Percentiles rank a stretch among this genome's conserved stretches.
Conservation (phyloP, 2,329 filamentous ascomycete genomes). For the Plenodomus tracheiphilus region DNA sequence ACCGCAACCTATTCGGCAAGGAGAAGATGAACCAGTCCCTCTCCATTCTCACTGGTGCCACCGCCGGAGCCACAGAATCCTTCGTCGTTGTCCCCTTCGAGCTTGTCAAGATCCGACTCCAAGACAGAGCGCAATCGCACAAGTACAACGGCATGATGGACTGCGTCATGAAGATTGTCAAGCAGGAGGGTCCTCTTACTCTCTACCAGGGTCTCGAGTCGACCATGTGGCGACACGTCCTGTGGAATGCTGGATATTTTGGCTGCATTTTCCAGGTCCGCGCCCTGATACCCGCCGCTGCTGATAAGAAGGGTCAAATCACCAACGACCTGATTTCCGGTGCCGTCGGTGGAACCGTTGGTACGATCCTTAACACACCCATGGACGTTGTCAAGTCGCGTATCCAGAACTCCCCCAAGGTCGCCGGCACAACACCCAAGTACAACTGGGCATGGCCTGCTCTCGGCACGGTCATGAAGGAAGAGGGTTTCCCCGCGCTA, state of each 20-base stretch:
- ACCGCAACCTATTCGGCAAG: constrained; percentile 82
- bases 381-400: constrained; percentile 98
- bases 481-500: constrained; percentile 88
- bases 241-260: constrained; percentile 97
- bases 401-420: constrained; percentile 90
- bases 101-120: constrained; percentile 95
- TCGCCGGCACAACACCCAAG: constrained; percentile 81
- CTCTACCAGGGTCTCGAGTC: constrained; percentile 97
- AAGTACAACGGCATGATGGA: constrained; percentile 85
- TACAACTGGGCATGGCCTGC: constrained; percentile 99
- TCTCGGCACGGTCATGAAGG: constrained; percentile 81
- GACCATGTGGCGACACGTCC: constrained; percentile 91
- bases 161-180: constrained; percentile 78
- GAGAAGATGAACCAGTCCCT: constrained; percentile 89
- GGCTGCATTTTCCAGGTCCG: constrained; percentile 98
- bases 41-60: constrained; percentile 89
- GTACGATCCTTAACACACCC: constrained; percentile 92
- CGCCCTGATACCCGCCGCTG: constrained; percentile 76
- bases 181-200: constrained; percentile 79
- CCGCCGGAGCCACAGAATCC: constrained; percentile 91
- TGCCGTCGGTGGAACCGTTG: constrained; percentile 82
- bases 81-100: constrained; percentile 98
- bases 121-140: constrained; percentile 89
- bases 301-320: constrained; percentile 79
- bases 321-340: constrained; percentile 87